Evolutionary conservation across 2,329 filamentous ascomycete genomes (phyloP).

Genomic region (Beauveria caledonica): DNA sequence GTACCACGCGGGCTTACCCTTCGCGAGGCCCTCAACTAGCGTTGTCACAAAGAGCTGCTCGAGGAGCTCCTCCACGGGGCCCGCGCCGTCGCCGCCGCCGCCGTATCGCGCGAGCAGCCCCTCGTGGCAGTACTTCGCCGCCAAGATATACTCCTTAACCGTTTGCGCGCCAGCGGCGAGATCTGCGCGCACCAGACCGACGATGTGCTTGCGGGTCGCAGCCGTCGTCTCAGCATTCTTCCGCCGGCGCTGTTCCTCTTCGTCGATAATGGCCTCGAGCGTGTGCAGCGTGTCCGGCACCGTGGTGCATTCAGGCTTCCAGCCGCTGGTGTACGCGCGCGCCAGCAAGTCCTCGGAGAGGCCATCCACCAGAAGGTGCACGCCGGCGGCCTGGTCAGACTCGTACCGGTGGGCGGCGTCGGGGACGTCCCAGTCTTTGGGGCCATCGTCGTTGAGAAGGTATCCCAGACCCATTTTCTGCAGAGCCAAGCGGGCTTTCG

Average conservation of each 20-base stretch:
- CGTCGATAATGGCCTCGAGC: neutral
- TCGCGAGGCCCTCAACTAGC: neutral
- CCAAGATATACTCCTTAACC: neutral
- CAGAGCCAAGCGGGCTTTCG: neutral
- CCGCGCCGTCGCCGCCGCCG: neutral
- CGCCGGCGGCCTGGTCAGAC: neutral
- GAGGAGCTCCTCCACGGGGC: neutral
- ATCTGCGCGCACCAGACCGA: neutral
- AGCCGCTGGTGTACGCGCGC: neutral
- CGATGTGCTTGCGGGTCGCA: neutral
- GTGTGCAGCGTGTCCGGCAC: neutral
- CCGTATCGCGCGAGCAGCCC: neutral
- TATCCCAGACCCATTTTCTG: neutral
- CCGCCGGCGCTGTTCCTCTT: neutral
- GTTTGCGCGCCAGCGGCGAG: neutral
- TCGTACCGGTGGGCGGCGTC: neutral
- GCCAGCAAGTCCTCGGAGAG: neutral
- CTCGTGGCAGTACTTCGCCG: constrained; percentile 1
- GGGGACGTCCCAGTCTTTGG: neutral
- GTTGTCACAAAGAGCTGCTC: constrained; percentile 2
- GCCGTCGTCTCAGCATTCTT: neutral
- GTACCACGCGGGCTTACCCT: neutral
- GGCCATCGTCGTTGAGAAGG: neutral
- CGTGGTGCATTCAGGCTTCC: neutral
- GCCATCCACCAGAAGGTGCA: neutral